Percentiles rank a stretch among this genome's conserved stretches.
phyloP scores from a whole-genome alignment of 2,329 filamentous ascomycete genomes.

The Cordyceps militaris region DNA sequence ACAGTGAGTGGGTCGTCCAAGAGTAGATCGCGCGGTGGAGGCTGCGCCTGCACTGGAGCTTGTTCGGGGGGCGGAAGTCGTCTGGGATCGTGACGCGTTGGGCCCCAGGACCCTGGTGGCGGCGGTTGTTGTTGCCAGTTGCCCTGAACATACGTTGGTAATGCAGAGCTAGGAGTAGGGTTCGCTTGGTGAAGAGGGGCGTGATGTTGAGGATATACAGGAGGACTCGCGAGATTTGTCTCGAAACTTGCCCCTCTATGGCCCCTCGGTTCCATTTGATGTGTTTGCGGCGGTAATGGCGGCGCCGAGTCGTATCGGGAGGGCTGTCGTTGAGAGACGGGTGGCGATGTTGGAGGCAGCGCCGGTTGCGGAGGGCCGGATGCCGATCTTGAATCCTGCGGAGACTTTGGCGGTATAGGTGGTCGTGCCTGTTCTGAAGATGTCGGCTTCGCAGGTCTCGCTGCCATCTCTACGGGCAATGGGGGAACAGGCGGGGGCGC shows the following conservation, averaged over 20 bases:
- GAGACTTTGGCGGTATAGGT: constrained; percentile 49
- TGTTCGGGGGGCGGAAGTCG: constrained; percentile 23
- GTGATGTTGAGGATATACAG: constrained; percentile 3
- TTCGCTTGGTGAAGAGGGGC: not conserved
- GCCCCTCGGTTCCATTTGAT: constrained; percentile 8
- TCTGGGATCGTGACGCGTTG: constrained; percentile 19
- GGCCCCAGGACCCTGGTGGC: constrained; percentile 19
- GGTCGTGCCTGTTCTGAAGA: constrained; percentile 32
- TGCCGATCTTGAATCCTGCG: constrained; percentile 22
- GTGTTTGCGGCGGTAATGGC: constrained; percentile 33
- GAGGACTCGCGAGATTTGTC: not conserved
- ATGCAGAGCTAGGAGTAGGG: constrained; percentile 7
- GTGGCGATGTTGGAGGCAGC: constrained; percentile 20
- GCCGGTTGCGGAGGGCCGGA: constrained; percentile 24
- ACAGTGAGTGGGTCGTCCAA: constrained; percentile 52
- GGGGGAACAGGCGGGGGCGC: constrained; percentile 65
- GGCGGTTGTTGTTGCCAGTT: constrained; percentile 17
- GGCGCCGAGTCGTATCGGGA: constrained; percentile 44
- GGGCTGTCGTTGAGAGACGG: constrained; percentile 16
- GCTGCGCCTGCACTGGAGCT: constrained; percentile 17
- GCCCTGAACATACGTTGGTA: constrained; percentile 20
- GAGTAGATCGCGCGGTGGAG: constrained; percentile 38
- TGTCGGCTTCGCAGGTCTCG: constrained; percentile 31
- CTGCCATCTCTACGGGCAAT: constrained; percentile 56
- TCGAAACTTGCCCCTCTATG: not conserved